phyloP scores from a whole-genome alignment of 495 filamentous ascomycete species.

The Talaromyces nanjingensis region DNA sequence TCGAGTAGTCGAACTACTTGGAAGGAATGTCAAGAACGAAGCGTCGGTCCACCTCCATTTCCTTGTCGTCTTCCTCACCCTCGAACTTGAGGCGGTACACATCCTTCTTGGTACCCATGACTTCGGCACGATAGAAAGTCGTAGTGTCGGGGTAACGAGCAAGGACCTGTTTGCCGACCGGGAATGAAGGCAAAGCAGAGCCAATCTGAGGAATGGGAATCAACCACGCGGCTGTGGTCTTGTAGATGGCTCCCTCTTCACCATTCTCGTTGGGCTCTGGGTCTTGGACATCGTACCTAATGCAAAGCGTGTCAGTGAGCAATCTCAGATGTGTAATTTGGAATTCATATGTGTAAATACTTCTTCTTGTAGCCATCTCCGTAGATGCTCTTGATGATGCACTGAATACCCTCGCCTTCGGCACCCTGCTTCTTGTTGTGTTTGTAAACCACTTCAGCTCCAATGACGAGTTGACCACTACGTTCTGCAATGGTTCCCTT shows the following conservation, averaged over 20 bases:
- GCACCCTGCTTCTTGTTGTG: constrained; percentile 59
- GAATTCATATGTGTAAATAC: constrained; percentile 26
- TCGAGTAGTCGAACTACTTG: constrained; percentile 21
- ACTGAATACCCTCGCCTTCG: constrained; percentile 72
- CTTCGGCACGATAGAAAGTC: constrained; percentile 94
- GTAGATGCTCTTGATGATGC: constrained; percentile 73
- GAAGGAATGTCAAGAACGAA: constrained; percentile 72
- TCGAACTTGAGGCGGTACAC: constrained; percentile 70
- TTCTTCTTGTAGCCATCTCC: constrained; percentile 80
- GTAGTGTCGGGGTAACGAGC: constrained; percentile 88
- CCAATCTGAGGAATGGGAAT: constrained; percentile 69
- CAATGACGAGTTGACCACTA: constrained; percentile 52
- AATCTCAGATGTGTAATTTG: neutral
- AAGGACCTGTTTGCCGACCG: constrained; percentile 72
- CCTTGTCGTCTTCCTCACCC: constrained; percentile 76
- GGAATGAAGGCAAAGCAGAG: constrained; percentile 57
- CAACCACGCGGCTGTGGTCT: constrained; percentile 70
- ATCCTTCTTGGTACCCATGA: constrained; percentile 65
- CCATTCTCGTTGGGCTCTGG: constrained; percentile 78
- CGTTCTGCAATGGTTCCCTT: constrained; percentile 45
- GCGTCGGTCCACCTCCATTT: constrained; percentile 70
- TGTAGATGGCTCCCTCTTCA: constrained; percentile 64
- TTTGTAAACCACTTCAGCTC: constrained; percentile 81
- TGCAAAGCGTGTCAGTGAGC: neutral
- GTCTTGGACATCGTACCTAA: constrained; percentile 88